Base-by-base conservation (phyloP, 495 filamentous ascomycete species). In the Neurospora discreta region DNA sequence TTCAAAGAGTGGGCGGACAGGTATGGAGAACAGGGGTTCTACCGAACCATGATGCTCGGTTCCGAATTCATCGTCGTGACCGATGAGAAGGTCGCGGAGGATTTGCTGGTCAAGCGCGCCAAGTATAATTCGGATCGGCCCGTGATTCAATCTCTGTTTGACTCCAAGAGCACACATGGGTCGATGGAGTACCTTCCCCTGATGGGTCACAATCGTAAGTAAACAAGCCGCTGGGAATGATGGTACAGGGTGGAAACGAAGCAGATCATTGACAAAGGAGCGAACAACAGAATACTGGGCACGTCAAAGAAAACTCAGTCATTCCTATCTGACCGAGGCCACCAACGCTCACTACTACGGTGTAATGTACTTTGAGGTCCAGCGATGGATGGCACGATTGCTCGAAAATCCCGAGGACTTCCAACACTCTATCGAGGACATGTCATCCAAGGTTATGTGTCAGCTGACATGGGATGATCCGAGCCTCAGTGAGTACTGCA, bases 71-170 rank as follows among this genome's bases (percentile, higher is more conserved):
- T 87, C 70, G 78, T 87, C 65, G 78, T 88, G 67, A 80, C 84
- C n/a, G 82, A 84, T 44, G 85, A 87, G 74, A 83, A 82, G 71
- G 81, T 87, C 1, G 84, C 86, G 52, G 80, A 85, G 43, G 86
- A 88, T 23, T 78, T 88, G 39, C 75, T 87, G 36, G 81, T 85
- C 68, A 84, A 80, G 74, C 80, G 83, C 13, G 83, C 80, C 46
- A 85, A 80, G 46, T 78, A 79, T 58, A 85, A 86, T 76, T 86
- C 84, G 11, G 83, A 85, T 65, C 74, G 83, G 23, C 83, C 83
- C 0, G 71, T 76, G 7, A 78, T 85, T 39, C 76, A 73, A 65
- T 83, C 82, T 18, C 72, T 84, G 36, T 77, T 81, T 71, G 82
- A 84, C 74, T 82, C 81, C 6, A 84, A 84, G 71, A 80, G 77